Conservation (phyloP, 306 rosid species). For the Corylus avellana region DNA sequence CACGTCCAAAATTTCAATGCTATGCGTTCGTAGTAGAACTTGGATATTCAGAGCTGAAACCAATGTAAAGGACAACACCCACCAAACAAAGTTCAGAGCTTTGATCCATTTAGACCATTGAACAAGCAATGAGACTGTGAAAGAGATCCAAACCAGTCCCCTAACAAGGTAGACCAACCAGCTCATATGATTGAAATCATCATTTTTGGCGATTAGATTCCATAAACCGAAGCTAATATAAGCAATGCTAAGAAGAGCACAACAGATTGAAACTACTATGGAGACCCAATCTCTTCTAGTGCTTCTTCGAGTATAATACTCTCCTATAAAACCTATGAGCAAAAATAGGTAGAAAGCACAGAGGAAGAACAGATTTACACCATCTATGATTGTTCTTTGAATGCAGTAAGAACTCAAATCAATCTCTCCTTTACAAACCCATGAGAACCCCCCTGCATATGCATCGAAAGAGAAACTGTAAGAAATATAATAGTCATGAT, state of each 20-base stretch:
- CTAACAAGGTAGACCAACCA: slow-evolving; percentile 37
- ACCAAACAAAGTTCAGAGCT: slow-evolving; percentile 55
- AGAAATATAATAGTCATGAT: not conserved
- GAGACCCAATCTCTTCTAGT: slow-evolving; percentile 34
- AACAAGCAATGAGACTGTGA: slow-evolving; percentile 48
- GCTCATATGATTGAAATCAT: slow-evolving; percentile 12
- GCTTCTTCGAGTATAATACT: slow-evolving; percentile 4
- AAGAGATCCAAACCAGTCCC: slow-evolving; percentile 58
- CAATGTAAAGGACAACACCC: slow-evolving; percentile 43
- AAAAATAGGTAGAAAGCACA: slow-evolving; percentile 32
- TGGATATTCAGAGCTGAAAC: slow-evolving; percentile 50
- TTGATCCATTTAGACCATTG: slow-evolving; percentile 43
- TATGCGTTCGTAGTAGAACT: slow-evolving; percentile 27
- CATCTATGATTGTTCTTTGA: slow-evolving; percentile 39
- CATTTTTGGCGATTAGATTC: slow-evolving; percentile 34
- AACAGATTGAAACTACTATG: slow-evolving; percentile 41
- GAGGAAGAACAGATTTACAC: slow-evolving; percentile 41
- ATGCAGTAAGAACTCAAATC: slow-evolving; percentile 46
- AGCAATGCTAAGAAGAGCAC: slow-evolving; percentile 42
- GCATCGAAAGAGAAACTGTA: not conserved
- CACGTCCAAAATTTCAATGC: slow-evolving; percentile 20
- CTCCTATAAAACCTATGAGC: slow-evolving; percentile 30
- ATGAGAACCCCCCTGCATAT: slow-evolving; percentile 42
- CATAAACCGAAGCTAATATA: slow-evolving; percentile 41
- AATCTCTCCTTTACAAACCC: slow-evolving; percentile 44